A percentile compares a stretch with the other conserved stretches of the same genome.
Conservation (phyloP, 495 filamentous ascomycete genomes). For the Bryoglossum gracile region DNA sequence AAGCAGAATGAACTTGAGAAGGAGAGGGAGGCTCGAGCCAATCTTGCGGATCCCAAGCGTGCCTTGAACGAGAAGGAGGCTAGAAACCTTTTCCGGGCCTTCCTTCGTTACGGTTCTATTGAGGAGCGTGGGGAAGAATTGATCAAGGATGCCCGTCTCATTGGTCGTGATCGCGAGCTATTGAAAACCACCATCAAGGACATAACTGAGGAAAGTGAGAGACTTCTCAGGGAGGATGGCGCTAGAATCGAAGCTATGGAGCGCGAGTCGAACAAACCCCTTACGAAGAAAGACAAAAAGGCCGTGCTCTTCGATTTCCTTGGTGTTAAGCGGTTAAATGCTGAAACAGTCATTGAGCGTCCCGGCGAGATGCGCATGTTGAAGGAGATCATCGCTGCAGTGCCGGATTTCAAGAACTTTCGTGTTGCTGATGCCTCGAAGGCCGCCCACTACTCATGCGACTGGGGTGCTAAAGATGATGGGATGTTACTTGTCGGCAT, state of each 20-base stretch:
- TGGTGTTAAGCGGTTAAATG: slow-evolving; percentile 88
- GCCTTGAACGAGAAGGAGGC: slow-evolving; percentile 86
- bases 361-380: slow-evolving; percentile 82
- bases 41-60: slow-evolving; percentile 68
- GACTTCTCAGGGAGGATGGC: slow-evolving; percentile 62
- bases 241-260: slow-evolving; percentile 52
- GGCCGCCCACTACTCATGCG: slow-evolving; percentile 72
- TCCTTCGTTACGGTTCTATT: slow-evolving; percentile 80
- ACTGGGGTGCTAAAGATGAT: slow-evolving; percentile 89
- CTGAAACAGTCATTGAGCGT: slow-evolving; percentile 85
- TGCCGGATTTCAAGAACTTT: slow-evolving; percentile 65
- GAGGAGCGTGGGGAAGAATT: slow-evolving; percentile 81
- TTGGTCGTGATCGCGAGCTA: slow-evolving; percentile 62
- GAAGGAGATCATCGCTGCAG: slow-evolving; percentile 56
- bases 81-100: slow-evolving; percentile 79
- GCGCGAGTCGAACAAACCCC: slow-evolving; percentile 58
- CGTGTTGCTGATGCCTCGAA: slow-evolving; percentile 88
- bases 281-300: slow-evolving; percentile 95
- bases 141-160: slow-evolving; percentile 73
- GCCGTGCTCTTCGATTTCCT: slow-evolving; percentile 90
- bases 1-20: slow-evolving; percentile 52
- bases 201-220: slow-evolving; percentile 61
- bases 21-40: slow-evolving; percentile 41
- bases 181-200: slow-evolving; percentile 50
- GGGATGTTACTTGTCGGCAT: slow-evolving; percentile 96